These are phyloP conservation scores for Crassisporium funariophilum DNA, from an alignment of 768 basidiomycete species.

Conservation along the genomic window DNA sequence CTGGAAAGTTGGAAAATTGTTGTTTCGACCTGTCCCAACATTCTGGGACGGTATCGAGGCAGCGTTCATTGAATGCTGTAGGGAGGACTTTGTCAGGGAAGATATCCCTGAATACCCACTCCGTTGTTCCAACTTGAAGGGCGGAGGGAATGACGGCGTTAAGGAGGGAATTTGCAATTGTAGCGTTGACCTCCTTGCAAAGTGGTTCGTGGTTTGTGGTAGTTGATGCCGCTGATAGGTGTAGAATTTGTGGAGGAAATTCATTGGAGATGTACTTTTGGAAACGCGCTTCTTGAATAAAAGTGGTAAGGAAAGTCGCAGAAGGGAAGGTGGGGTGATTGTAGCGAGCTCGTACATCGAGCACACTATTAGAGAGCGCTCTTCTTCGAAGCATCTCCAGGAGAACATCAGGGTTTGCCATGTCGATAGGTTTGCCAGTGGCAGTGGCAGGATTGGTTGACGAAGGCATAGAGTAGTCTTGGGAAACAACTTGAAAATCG, in stretches of 20 bases:
- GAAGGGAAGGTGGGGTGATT: slow-evolving; percentile 9
- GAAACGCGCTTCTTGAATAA: slow-evolving; percentile 6
- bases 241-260: slow-evolving; percentile 2
- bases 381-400: slow-evolving; percentile 5
- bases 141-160: not conserved
- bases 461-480: slow-evolving; percentile 4
- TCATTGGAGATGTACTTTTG: slow-evolving; percentile 7
- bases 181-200: slow-evolving; percentile 1
- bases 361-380: slow-evolving; percentile 6
- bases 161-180: slow-evolving; percentile 1
- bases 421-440: slow-evolving; percentile 3
- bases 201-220: slow-evolving; percentile 11
- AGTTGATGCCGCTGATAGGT: not conserved
- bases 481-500: slow-evolving; percentile 4
- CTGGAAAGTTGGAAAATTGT: not conserved
- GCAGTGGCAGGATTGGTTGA: slow-evolving; percentile 1
- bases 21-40: not conserved
- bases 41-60: not conserved
- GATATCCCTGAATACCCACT: not conserved
- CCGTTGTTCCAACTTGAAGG: not conserved
- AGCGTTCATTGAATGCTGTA: not conserved
- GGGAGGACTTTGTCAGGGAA: not conserved
- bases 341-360: slow-evolving; percentile 6
- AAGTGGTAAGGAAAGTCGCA: slow-evolving; percentile 8
- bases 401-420: slow-evolving; percentile 5